Conservation (phyloP, 2,329 filamentous ascomycete species). For the Helminthosporium solani region DNA sequence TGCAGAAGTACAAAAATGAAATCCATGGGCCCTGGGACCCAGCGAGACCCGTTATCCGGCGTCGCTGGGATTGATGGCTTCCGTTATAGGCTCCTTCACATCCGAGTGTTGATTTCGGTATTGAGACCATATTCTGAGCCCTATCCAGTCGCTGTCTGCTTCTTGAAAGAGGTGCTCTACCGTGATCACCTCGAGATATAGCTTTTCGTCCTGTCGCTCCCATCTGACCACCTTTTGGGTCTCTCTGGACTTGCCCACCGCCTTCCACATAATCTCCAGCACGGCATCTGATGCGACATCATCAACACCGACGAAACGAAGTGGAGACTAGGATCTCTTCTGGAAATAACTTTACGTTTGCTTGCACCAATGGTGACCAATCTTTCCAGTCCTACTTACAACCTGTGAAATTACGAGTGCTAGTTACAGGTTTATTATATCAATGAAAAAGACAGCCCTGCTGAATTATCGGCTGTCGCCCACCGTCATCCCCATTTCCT, state of each 20-base stretch:
- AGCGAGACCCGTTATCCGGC: conserved; percentile 81
- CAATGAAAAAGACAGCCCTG: no score
- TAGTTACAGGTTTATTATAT: no score
- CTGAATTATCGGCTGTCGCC: no score
- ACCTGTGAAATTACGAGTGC: no score
- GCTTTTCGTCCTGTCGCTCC: conserved; percentile 25
- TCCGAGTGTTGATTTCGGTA: conserved; percentile 30
- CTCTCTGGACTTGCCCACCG: conserved; percentile 19
- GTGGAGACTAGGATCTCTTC: conserved; percentile 36
- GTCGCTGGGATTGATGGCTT: conserved; percentile 53
- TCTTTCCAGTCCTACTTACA: no score
- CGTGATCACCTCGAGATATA: conserved; percentile 36
- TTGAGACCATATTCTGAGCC: conserved; percentile 16
- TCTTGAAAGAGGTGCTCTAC: conserved; percentile 18
- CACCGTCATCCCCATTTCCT: no score
- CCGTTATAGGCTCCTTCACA: conserved; percentile 14
- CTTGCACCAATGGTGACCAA: conserved; percentile 37
- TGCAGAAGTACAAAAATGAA: conserved; percentile 99
- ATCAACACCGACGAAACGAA: conserved; percentile 41
- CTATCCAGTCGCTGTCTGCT: conserved; percentile 18
- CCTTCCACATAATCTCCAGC: conserved; percentile 35
- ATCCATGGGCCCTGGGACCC: conserved; percentile 98
- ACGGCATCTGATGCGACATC: conserved; percentile 38
- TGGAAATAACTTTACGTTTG: conserved; percentile 33
- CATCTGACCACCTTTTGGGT: conserved; percentile 33